Base-by-base conservation (phyloP, 345 rosid genomes). In the Raphanus raphanistrum region DNA sequence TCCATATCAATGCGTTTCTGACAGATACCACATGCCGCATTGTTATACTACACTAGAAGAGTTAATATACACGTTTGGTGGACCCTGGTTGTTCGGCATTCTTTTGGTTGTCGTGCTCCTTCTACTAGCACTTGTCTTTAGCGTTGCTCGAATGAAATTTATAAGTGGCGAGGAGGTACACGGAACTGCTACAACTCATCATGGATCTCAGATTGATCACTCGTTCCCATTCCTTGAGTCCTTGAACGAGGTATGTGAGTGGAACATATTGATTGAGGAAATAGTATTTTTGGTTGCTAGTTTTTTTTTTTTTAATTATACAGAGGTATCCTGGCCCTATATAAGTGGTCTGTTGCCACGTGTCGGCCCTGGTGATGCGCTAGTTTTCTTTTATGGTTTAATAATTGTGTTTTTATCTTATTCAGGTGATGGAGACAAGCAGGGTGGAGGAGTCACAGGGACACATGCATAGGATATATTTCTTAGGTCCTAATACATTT, bases 171-270 rank as follows among this genome's bases (percentile, higher is more conserved):
- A 93, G 75, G 98, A 93, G 76, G 66, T 82, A 50, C 96, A 90
- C 4, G 84, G 91, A 68, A 52, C 82, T 68, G 80, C 80, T 59
- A 92, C 94, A 43, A 77, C 91, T 67, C 89, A 82, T 9, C 97
- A 81, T 75, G 83, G 84, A 72, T 90, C 98, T 72, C 83, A 80
- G 63, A 80, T 80, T 59, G 83, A 80, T 84, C 91, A 90, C 84
- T 93, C 98, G 2, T 91, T 93, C 76, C 98, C 98, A 73, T 93
- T 93, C 78, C 82, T 93, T 16, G 98, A 93, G 87, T 93, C 98
- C 32, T 72, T 93, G 74, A 93, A 93, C 76, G 98, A 93, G 98
- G 98, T 90, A 52, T 52, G 59, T 36, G n/a, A 63, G 28, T 54
- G 75, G 27, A 68, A 67, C 67, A 66, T 43, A 29, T 6, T 33